Evolutionary conservation across 805 yeast species (phyloP), one percentile per base, ranked within the genome.

Genomic region (Yarrowia divulgata): DNA sequence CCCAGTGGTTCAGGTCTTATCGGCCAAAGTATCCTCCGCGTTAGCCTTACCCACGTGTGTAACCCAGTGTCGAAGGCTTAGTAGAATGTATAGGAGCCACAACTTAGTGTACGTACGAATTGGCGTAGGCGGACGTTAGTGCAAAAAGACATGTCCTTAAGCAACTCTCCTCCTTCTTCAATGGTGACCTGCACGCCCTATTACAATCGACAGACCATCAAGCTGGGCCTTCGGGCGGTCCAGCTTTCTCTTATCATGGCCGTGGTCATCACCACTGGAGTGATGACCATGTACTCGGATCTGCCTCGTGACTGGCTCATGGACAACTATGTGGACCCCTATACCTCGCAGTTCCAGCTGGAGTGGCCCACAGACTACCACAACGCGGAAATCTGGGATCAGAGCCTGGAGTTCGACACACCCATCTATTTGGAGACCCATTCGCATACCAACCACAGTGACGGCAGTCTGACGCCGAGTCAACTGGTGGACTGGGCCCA

Each of bases 401-500:
- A 48, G 39, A 32, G 4, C 14, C 48, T 42, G 14, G 18, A 34
- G 8, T 45, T 43, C 8, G 34, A 39, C 13, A 19, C 32, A 6
- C 63, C 54, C 0, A 35, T 49, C 18, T 37, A 62, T 13, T 43
- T 70, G 43, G 67, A 73, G 46, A 60, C 73, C 14, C 75, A 73
- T 48, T 45, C 73, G 8, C 75, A 73, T 55, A 72, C 75, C n/a
- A 69, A 69, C 45, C 46, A 43, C 23, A 73, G 75, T 5, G 75
- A 73, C 63, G 75, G 75, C 2, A 46, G 55, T 19, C 58, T 73
- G 46, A 45, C 67, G 9, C 74, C 75, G 1, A 63, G 43, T 23
- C 75, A 73, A 70, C 70, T 71, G 39, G 74, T 73, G 14, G 72
- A 72, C 67, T 73, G 75, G 75, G 75, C 75, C 5, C 42, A 64